Evolutionary conservation across 192 early-diverging fungal genomes (phyloP), one percentile per base, ranked within the genome.

Genomic region (Coemansia sp.): DNA sequence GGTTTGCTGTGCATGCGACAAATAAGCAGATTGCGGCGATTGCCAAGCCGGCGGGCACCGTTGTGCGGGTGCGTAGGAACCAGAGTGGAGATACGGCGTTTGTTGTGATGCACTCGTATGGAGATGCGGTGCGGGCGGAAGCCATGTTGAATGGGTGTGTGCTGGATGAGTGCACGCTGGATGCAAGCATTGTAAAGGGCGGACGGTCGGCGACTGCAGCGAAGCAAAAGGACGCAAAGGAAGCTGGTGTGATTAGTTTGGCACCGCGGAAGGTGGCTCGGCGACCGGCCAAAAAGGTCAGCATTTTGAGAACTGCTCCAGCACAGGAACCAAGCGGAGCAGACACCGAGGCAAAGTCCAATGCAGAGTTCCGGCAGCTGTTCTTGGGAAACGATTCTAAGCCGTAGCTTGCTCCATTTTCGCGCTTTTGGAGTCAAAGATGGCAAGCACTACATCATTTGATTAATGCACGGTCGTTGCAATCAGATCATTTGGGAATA

Each of bases 361-460:
- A 78, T 23, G 70, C 51, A 8, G 70, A 78, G 51, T 78, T 78
- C 57, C 75, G 75, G 58, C 52, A 59, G 38, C 37, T 72, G 21
- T 78, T 24, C 51, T 54, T 64, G 11, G 41, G 41, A 15, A n/a
- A 4, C 15, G 41, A 43, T 43, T 2, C 41, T 3, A 11, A 43
- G 41, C 15, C 41, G 0, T 43, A 43, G 41, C 41, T 38, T 38
- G 9, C 6, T 38, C 2, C 4, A 12, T 11, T 43, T 15, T 14
- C 2, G 15, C 41, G 10, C 2, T 43, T 43, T 3, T 43, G 41
- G 6, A 32, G 32, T 8, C 32, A 32, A 32, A 32, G 29, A 32
- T 1, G 6, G 5, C 32, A 2, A 32, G 6, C 32, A 21, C 19
- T 9, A 38, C 37, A 9, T 4, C 41, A 43, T 43, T 43, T 43